These are phyloP conservation scores for Penicillium hesseltinei DNA, from an alignment of 2,329 filamentous ascomycete species.

Conservation along the genomic window DNA sequence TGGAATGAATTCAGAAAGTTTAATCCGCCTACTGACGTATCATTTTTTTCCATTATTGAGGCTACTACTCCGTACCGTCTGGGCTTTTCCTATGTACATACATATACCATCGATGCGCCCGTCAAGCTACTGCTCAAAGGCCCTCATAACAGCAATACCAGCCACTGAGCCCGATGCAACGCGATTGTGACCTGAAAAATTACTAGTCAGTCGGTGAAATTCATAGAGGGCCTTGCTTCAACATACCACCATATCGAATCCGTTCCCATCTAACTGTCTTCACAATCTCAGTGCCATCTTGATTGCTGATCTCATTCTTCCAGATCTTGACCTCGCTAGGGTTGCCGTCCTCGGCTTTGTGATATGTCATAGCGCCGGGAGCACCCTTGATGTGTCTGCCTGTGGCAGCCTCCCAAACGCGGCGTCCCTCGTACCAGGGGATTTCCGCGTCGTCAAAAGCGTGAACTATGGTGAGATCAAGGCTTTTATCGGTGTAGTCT, in stretches of 20 bases:
- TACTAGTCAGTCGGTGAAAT: background rate
- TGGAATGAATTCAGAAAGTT: too few species aligned
- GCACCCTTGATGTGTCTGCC: constrained; percentile 26
- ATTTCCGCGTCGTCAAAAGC: constrained; percentile 81
- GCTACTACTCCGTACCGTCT: too few species aligned
- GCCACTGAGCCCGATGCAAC: constrained; percentile 41
- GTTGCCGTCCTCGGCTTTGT: constrained; percentile 30
- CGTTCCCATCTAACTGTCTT: constrained; percentile 47
- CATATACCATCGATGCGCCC: background rate
- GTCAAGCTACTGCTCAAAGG: constrained; percentile 34
- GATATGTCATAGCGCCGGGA: constrained; percentile 30
- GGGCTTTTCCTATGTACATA: background rate
- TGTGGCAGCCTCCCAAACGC: constrained; percentile 41
- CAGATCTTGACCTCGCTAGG: constrained; percentile 39
- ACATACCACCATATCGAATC: constrained; percentile 44
- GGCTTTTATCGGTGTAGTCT: constrained; percentile 49
- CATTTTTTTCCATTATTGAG: too few species aligned
- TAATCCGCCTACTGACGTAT: too few species aligned
- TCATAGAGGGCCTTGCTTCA: background rate
- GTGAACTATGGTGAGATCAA: constrained; percentile 73
- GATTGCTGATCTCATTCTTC: constrained; percentile 30
- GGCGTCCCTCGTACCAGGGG: constrained; percentile 56
- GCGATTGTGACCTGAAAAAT: constrained; percentile 40
- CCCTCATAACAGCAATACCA: constrained; percentile 38
- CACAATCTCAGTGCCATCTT: constrained; percentile 20